Evolutionary conservation across 2,329 filamentous ascomycete species (phyloP).

Genomic region (Periconia macrospinosa): DNA sequence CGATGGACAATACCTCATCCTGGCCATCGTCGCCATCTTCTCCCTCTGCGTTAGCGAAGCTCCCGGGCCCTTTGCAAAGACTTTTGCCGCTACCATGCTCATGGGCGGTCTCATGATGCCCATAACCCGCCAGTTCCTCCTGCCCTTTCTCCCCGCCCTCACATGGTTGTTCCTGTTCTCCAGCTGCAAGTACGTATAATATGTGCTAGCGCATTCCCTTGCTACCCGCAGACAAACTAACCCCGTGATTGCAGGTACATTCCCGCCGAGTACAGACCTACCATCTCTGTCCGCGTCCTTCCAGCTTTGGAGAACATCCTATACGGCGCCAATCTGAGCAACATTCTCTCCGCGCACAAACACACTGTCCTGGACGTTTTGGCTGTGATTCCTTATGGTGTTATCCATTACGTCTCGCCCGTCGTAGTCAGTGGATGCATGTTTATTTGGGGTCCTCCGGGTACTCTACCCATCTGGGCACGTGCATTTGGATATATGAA

Average conservation of each 20-base stretch:
- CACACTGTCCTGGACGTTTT: constrained; percentile 81
- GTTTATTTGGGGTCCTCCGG: constrained; percentile 87
- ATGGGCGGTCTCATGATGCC: constrained; percentile 76
- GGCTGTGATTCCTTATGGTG: constrained; percentile 90
- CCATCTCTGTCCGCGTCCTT: constrained; percentile 93
- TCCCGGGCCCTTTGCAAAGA: constrained; percentile 78
- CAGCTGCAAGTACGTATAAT: constrained; percentile 75
- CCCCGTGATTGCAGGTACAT: constrained; percentile 68
- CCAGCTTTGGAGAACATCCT: constrained; percentile 95
- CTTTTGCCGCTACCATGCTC: constrained; percentile 67
- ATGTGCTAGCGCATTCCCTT: constrained; percentile 6
- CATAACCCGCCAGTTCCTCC: constrained; percentile 84
- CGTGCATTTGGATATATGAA: constrained; percentile 92
- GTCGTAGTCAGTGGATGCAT: constrained; percentile 76
- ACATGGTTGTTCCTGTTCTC: constrained; percentile 92
- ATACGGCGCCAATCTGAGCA: constrained; percentile 93
- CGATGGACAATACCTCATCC: constrained; percentile 81
- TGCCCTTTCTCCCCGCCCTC: constrained; percentile 82
- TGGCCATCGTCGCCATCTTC: constrained; percentile 77
- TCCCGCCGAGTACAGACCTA: constrained; percentile 81
- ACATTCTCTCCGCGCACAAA: constrained; percentile 90
- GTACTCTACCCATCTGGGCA: constrained; percentile 81
- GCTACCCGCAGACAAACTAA: constrained; percentile 23
- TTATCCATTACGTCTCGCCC: constrained; percentile 86
- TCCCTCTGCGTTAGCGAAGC: constrained; percentile 79